A percentile compares a stretch with the other conserved stretches of the same genome.
Evolutionary conservation across 441 rosid species (phyloP).

Genomic region (Gossypium schwendimanii): DNA sequence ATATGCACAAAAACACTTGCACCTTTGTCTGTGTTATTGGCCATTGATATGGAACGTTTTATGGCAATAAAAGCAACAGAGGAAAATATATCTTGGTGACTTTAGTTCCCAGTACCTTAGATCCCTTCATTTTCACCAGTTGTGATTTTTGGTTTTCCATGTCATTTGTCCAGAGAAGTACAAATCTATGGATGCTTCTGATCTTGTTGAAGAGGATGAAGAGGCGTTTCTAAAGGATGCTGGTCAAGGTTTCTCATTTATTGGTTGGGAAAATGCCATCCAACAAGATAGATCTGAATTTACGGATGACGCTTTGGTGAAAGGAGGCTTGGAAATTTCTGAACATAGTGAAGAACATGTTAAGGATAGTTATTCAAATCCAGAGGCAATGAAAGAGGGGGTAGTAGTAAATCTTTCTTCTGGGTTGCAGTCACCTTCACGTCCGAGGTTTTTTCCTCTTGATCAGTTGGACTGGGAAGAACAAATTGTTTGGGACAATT

Average conservation of each 20-base stretch:
- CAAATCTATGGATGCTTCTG: conserved; percentile 46
- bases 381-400: conserved; percentile 65
- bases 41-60: background rate
- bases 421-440: conserved; percentile 43
- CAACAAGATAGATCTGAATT: conserved; percentile 37
- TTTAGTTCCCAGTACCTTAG: background rate
- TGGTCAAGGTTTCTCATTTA: conserved; percentile 34
- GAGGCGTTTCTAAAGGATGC: conserved; percentile 61
- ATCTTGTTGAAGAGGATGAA: conserved; percentile 86
- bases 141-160: conserved; percentile 14
- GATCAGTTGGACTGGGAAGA: conserved; percentile 96
- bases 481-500: conserved; percentile 72
- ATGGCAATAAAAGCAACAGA: background rate
- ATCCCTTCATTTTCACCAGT: conserved; percentile 6
- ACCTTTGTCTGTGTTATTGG: background rate
- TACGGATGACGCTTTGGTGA: conserved; percentile 26
- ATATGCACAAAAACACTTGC: background rate
- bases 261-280: conserved; percentile 25
- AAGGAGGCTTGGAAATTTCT: conserved; percentile 30
- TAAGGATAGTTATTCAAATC: conserved; percentile 43
- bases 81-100: background rate
- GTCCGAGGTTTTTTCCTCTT: conserved; percentile 54
- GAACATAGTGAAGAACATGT: conserved; percentile 30
- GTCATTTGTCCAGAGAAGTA: conserved; percentile 53
- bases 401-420: conserved; percentile 29